Conservation (phyloP, 176 grass and related monocot species). For the Aegilops speltoides region DNA sequence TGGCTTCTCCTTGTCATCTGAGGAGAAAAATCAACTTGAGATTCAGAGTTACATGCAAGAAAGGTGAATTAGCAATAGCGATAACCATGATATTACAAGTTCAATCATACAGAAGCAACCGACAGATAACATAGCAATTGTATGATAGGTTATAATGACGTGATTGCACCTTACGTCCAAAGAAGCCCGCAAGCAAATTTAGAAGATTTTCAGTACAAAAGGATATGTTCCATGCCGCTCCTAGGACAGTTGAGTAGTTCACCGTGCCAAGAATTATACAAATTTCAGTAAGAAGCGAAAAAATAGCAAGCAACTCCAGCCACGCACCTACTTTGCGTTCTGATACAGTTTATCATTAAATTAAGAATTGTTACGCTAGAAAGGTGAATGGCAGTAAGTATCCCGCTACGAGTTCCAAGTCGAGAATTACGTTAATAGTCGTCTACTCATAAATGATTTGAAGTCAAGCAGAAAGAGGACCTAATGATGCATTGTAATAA, state of each 20-base stretch:
- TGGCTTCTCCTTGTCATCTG: slow-evolving; percentile 74
- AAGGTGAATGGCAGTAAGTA: neutral
- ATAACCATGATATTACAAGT: neutral
- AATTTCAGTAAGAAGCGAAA: neutral
- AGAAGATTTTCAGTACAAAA: neutral
- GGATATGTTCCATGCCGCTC: no score
- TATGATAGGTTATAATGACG: neutral
- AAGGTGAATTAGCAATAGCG: neutral
- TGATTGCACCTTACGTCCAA: neutral
- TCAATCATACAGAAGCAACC: neutral
- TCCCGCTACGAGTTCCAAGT: neutral
- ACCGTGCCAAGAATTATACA: neutral
- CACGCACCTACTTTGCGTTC: neutral
- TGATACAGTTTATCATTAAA: neutral
- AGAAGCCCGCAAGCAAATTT: neutral
- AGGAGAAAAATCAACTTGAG: neutral
- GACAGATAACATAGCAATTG: neutral
- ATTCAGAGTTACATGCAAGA: neutral
- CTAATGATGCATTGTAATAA: neutral
- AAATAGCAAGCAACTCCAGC: neutral
- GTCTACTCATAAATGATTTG: neutral
- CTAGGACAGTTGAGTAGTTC: no score
- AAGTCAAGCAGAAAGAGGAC: neutral
- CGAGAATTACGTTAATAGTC: neutral
- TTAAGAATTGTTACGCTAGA: neutral